Evolutionary conservation across 2,329 filamentous ascomycete species (phyloP), one percentile per base, ranked within the genome.

Genomic region (Stachybotrys chlorohalonatus): DNA sequence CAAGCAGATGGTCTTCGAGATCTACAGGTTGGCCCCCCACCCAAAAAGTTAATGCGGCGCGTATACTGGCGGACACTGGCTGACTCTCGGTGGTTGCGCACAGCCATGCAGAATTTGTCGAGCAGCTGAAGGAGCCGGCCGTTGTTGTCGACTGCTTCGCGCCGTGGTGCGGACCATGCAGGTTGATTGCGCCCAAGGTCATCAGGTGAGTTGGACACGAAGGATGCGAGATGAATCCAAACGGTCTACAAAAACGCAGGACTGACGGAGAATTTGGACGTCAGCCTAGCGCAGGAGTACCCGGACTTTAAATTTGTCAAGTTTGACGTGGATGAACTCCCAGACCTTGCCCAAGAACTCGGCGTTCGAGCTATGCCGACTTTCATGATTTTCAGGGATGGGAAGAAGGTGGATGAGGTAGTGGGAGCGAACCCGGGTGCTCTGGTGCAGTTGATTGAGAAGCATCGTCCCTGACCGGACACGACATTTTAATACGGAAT

Each of bases 111-210:
- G 50, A 52, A 3, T 52, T 42, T 60, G 81, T 78, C 67, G 66
- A 73, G 30, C 81, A 84, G 32, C 91, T 83, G 70, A 69, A 81
- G 54, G 65, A 70, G 36, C 79, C 80, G 55, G 71, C 88, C 60
- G 81, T 95, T 63, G 75, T 96, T 57, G 76, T 97, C 66, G 93
- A 97, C 58, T 63, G 61, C 60, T 64, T 64, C 17, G 63, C 63
- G n/a, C 58, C 58, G 24, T 96, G 92, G 92, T 97, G 93, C 78
- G 91, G 90, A 57, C 93, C 93, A 57, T 97, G 93, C 87, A 96
- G 92, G 79, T 81, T 85, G 64, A 94, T 96, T 65, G 83, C 90
- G 16, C 93, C 92, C 56, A 73, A 84, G 58, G 76, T 96, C 55
- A 60, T 61, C 52, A 61, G 63, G 63, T 69, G 62, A 55, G 66